Conservation (phyloP, 306 rosid genomes). For the Ammopiptanthus mongolicus region DNA sequence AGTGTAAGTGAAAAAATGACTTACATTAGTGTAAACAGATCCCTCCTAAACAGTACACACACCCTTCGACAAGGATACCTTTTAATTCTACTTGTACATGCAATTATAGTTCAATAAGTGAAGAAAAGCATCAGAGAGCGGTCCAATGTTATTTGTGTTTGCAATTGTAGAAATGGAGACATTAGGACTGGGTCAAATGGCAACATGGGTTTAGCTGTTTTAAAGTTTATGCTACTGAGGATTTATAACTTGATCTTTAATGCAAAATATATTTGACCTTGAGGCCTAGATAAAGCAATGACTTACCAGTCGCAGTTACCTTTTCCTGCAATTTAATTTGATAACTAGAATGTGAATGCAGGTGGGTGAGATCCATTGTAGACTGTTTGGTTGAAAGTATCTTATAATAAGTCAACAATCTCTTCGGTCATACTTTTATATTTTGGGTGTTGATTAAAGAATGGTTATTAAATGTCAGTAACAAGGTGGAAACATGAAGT, state of each 20-base stretch:
- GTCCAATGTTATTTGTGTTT: neutral
- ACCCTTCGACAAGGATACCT: too few relatives aligned
- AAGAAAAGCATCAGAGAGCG: neutral
- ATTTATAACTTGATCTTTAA: neutral
- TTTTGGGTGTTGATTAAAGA: neutral
- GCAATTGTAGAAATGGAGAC: neutral
- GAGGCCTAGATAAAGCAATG: neutral
- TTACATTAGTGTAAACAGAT: too few relatives aligned
- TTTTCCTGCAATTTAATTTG: neutral
- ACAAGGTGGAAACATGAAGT: neutral
- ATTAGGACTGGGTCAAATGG: neutral
- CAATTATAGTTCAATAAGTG: neutral
- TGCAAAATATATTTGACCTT: neutral
- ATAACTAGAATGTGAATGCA: neutral
- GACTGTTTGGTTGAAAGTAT: neutral
- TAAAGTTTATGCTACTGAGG: neutral
- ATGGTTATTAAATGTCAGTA: neutral
- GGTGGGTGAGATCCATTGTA: neutral
- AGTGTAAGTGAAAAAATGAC: too few relatives aligned
- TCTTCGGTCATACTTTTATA: neutral
- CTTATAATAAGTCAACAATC: neutral
- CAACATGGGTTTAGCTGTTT: neutral
- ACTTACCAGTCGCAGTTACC: neutral
- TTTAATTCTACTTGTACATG: neutral
- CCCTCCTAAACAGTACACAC: too few relatives aligned